Evolutionary conservation across 1,284 basidiomycete species (phyloP).

Genomic region (Fomitiporia mediterranea): DNA sequence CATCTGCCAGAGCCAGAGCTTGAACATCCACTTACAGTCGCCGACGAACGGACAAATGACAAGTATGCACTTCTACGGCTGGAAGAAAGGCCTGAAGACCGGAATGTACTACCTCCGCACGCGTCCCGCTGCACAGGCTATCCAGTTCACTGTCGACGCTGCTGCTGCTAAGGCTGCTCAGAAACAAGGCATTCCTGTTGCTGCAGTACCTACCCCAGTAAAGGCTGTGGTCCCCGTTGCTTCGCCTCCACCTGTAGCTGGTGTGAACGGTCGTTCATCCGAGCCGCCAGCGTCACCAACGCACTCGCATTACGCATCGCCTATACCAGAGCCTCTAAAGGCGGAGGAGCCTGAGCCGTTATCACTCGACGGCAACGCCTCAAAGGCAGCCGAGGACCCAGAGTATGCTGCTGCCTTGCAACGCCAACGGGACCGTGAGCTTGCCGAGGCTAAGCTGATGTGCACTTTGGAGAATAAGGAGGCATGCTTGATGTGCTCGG

Average conservation of each 20-base stretch:
- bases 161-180: slow-evolving; percentile 73
- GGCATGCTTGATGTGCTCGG: slow-evolving; percentile 83
- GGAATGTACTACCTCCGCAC: slow-evolving; percentile 98
- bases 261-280: slow-evolving; percentile 18
- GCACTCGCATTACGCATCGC: slow-evolving; percentile 22
- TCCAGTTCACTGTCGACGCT: slow-evolving; percentile 97
- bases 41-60: slow-evolving; percentile 94
- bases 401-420: slow-evolving; percentile 81
- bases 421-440: slow-evolving; percentile 68
- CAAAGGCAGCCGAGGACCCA: slow-evolving; percentile 61
- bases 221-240: slow-evolving; percentile 28
- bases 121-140: slow-evolving; percentile 89
- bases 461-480: slow-evolving; percentile 91
- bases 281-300: slow-evolving; percentile 21
- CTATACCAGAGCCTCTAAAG: slow-evolving; percentile 19
- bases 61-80: slow-evolving; percentile 99
- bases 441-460: slow-evolving; percentile 74
- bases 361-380: slow-evolving; percentile 40
- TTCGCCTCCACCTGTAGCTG: slow-evolving; percentile 23
- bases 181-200: slow-evolving; percentile 40
- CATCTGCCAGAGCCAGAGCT: slow-evolving; percentile 90
- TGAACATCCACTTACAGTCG: slow-evolving; percentile 92
- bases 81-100: slow-evolving; percentile 99
- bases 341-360: slow-evolving; percentile 27
- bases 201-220: slow-evolving; percentile 28